Percentiles rank a stretch among this genome's conserved stretches.
Evolutionary conservation across 2,329 filamentous ascomycete species (phyloP).

Genomic region (Colletotrichum tofieldiae): DNA sequence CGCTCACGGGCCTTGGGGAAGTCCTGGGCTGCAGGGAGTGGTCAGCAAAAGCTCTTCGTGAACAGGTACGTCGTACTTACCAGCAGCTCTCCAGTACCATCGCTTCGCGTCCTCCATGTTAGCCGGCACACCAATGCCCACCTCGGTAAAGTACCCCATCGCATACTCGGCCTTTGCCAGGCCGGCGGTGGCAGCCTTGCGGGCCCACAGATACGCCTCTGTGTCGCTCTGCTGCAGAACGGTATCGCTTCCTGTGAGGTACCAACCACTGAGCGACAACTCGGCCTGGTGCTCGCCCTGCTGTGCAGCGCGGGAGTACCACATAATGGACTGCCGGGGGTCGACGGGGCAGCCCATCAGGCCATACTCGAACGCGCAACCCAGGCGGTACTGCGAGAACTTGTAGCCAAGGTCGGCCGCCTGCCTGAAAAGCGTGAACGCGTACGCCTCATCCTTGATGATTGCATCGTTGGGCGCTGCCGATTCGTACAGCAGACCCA

Average conservation of each 20-base stretch:
- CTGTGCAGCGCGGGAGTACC: conserved; percentile 92
- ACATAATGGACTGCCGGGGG: conserved; percentile 87
- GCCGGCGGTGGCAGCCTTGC: conserved; percentile 91
- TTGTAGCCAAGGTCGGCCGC: conserved; percentile 94
- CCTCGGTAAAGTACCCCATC: conserved; percentile 97
- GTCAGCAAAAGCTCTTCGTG: conserved; percentile 48
- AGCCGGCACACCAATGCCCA: conserved; percentile 89
- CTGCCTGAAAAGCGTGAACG: conserved; percentile 85
- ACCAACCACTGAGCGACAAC: conserved; percentile 90
- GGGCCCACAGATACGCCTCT: conserved; percentile 96
- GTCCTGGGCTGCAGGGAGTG: conserved; percentile 79
- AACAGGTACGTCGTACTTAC: conserved; percentile 72
- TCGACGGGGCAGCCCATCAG: conserved; percentile 87
- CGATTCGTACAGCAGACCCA: conserved; percentile 78
- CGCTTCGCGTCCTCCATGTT: conserved; percentile 96
- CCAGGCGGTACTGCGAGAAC: conserved; percentile 92
- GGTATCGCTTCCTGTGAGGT: conserved; percentile 90
- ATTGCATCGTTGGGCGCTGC: conserved; percentile 79
- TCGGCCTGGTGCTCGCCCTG: conserved; percentile 97
- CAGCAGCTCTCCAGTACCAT: conserved; percentile 98
- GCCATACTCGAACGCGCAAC: conserved; percentile 91
- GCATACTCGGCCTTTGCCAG: conserved; percentile 96
- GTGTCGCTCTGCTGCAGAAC: conserved; percentile 94
- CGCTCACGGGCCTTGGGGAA: conserved; percentile 94
- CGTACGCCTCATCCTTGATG: conserved; percentile 85